Evolutionary conservation across 73 alveolate genomes (phyloP), one percentile per base, ranked within the genome.

Genomic region (Paramecium octaurelia): DNA sequence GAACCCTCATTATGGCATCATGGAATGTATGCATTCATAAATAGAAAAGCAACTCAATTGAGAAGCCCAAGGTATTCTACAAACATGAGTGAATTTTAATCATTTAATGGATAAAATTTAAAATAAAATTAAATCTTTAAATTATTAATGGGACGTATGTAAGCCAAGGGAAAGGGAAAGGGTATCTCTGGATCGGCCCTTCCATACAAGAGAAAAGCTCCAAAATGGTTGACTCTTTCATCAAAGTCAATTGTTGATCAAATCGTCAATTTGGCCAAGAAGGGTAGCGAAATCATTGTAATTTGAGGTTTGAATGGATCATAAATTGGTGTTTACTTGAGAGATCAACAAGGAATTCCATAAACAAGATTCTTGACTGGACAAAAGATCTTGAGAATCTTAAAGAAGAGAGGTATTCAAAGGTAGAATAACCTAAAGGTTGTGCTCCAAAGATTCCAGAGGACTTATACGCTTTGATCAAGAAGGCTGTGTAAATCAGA

Each of bases 361-460:
- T 83, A 89, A 50, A 83, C 88, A 23, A 89, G 71, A 73, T 89
- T 44, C 92, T 89, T 89, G 92, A 89, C 94, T 6, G 94, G 94
- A 27, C 36, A 89, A 89, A 89, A 89, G 46, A 89, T 89, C 83
- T 68, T 89, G 57, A 89, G 94, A 89, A 89, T 89, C 83, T 68
- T 89, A 58, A 89, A 89, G 46, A 89, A 89, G 94, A 89, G 88
- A 77, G 94, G 94, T 89, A 24, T 12, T n/a, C 8, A 18, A 20
- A 36, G 59, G 40, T 23, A 14, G 20, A 57, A 18, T 64, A 64
- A 68, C n/a, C 16, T 58, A 24, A 24, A 86, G 98, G 99, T 48
- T 84, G 98, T 58, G 99, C 99, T 70, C 99, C 99, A 48, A 96
- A 93, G 86, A 97, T 98, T 95, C 99, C 99, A 27, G 99, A 98